These are phyloP conservation scores for Ambrosiella beaveri DNA, from an alignment of 2,329 filamentous ascomycete genomes.

Conservation along the genomic window DNA sequence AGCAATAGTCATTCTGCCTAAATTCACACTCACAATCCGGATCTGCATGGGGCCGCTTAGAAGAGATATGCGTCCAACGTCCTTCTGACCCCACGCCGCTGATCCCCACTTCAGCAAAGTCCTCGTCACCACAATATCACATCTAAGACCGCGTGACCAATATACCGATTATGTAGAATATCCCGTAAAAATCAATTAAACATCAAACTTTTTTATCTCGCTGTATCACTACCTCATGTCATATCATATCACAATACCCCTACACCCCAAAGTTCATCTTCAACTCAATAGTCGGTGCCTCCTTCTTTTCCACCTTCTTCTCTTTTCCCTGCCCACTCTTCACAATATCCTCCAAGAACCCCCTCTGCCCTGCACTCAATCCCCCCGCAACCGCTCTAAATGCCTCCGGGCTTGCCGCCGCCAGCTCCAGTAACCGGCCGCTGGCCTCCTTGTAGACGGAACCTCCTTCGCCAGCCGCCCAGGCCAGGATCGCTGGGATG, in stretches of 20 bases:
- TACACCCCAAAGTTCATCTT: slow-evolving; percentile 73
- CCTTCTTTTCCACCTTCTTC: slow-evolving; percentile 21
- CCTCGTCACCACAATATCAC: no score
- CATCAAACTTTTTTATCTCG: background rate
- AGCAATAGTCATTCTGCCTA: no score
- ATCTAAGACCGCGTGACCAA: no score
- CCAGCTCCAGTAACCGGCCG: slow-evolving; percentile 60
- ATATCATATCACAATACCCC: background rate
- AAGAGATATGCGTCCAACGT: no score
- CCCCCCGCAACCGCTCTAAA: slow-evolving; percentile 60
- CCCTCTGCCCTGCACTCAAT: slow-evolving; percentile 53
- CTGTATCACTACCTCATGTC: background rate
- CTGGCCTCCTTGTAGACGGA: slow-evolving; percentile 55
- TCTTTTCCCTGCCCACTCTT: slow-evolving; percentile 35
- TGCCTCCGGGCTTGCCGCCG: slow-evolving; percentile 50
- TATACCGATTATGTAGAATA: no score
- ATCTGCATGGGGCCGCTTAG: no score
- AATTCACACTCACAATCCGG: no score
- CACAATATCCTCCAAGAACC: slow-evolving; percentile 68
- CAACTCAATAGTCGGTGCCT: slow-evolving; percentile 68
- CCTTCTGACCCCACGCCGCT: no score
- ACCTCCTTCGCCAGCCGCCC: slow-evolving; percentile 42
- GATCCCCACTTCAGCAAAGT: no score
- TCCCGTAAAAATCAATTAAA: no score
- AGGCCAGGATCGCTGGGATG: slow-evolving; percentile 56